phyloP scores from a whole-genome alignment of 169 alveolate species.

The Cryptosporidium ryanae region DNA sequence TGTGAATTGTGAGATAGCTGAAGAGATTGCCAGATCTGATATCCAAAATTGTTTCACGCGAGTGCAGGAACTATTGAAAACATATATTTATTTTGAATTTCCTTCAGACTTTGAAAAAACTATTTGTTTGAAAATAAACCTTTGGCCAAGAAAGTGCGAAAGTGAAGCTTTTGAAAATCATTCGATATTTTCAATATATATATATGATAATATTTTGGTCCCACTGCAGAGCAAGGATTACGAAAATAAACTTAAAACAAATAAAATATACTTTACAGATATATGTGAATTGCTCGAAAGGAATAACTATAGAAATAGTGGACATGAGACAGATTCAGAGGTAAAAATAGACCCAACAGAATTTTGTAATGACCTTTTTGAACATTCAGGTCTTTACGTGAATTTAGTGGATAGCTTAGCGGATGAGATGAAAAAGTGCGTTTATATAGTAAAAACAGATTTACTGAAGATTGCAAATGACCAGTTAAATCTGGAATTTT shows the following conservation, averaged over 20 bases:
- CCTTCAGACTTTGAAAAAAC: conserved; percentile 17
- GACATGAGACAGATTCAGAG: not conserved
- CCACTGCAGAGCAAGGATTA: not conserved
- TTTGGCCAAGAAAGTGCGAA: conserved; percentile 55
- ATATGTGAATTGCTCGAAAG: conserved; percentile 13
- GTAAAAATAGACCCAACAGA: not conserved
- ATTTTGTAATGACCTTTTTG: conserved; percentile 5
- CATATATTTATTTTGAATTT: conserved; percentile 6
- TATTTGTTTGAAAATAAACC: conserved; percentile 24
- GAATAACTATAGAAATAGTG: not conserved
- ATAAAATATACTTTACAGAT: conserved; percentile 4
- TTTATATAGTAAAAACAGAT: not conserved
- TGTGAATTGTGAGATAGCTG: conserved; percentile 13
- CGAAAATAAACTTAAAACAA: not conserved
- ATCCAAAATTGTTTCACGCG: conserved; percentile 4
- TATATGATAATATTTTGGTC: not conserved
- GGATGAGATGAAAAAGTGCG: conserved; percentile 17
- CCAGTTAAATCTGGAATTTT: conserved; percentile 1
- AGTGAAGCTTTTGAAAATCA: conserved; percentile 24
- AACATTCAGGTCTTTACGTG: conserved; percentile 16
- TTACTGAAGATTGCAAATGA: conserved; percentile 28
- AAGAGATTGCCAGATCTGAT: conserved; percentile 6
- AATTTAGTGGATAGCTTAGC: conserved; percentile 23
- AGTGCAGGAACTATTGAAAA: not conserved
- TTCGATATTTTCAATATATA: conserved; percentile 12